These are phyloP conservation scores for Aspergillus ellipticus DNA, from an alignment of 495 filamentous ascomycete species.

Conservation along the genomic window DNA sequence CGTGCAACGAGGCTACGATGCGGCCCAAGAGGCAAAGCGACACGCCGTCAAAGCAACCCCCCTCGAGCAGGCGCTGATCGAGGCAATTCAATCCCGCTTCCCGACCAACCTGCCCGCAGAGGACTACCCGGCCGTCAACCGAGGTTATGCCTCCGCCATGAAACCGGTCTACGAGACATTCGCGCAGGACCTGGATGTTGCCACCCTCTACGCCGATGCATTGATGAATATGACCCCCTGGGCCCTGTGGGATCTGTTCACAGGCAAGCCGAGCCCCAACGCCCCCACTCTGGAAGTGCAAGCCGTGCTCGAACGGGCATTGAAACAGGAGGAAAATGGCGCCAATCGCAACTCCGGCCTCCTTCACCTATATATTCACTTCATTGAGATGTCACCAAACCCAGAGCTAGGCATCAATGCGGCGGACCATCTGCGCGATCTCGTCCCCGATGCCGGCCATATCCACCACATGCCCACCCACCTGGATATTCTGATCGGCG, in stretches of 20 bases:
- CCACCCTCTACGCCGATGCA: constrained; percentile 56
- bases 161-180: constrained; percentile 47
- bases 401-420: constrained; percentile 52
- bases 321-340: constrained; percentile 32
- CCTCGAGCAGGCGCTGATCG: constrained; percentile 53
- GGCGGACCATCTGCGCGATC: constrained; percentile 54
- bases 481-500: constrained; percentile 60
- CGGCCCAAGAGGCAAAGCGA: constrained; percentile 35
- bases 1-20: constrained; percentile 39
- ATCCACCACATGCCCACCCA: constrained; percentile 66
- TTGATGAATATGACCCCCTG: constrained; percentile 64
- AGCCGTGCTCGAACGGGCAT: constrained; percentile 49
- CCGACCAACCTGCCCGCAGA: constrained; percentile 35
- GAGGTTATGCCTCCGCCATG: constrained; percentile 59
- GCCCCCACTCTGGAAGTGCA: constrained; percentile 57
- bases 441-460: constrained; percentile 62
- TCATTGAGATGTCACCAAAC: constrained; percentile 63
- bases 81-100: constrained; percentile 53
- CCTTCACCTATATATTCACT: constrained; percentile 64
- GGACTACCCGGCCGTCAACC: constrained; percentile 47
- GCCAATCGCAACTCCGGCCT: constrained; percentile 51
- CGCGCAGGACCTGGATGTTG: constrained; percentile 54
- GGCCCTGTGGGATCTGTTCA: constrained; percentile 58
- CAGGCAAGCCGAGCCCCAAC: constrained; percentile 51
- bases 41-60: constrained; percentile 25